Evolutionary conservation across 2,329 filamentous ascomycete species (phyloP), one percentile per base, ranked within the genome.

Genomic region (Diplodia mutila): DNA sequence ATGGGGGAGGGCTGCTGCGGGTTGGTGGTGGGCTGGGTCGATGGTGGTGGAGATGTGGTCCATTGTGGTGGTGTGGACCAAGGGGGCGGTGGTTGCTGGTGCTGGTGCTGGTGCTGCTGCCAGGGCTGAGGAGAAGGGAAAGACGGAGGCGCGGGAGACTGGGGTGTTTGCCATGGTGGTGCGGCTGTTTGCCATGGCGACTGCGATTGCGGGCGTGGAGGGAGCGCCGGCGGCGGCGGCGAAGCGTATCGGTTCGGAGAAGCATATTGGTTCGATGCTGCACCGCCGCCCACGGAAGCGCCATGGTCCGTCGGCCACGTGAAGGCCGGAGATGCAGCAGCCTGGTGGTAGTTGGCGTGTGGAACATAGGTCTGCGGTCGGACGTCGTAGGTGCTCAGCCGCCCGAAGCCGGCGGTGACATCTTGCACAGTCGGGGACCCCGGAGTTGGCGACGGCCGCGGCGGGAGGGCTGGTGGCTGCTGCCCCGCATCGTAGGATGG

Each of bases 301-400:
- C 57, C 57, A 6, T 61, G 46, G 16, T 32, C 29, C 3, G 57
- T 34, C 7, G 42, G 57, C 42, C 39, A 61, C 1, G 42, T 48
- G 25, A n/a, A 34, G 9, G 16, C 25, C 9, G 51, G 53, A 11
- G 29, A 14, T 2, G 57, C 34, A 23, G n/a, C 21, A 14, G 57
- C 57, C 27, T 61, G 57, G 57, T 51, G 42, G 29, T 61, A 61
- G 11, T 61, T 42, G 11, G 57, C 57, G 34, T 61, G 57, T 3
- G 57, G 57, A 7, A 51, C 23, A 12, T 61, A 61, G 4, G 25
- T 23, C 18, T 27, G 34, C 55, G 57, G 25, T 8, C 27, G 27
- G n/a, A 8, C 27, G 37, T 46, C 42, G 34, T 51, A 29, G 8
- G 42, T 61, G 27, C 25, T 61, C 8, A 61, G 57, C 25, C 27